Evolutionary conservation across 2,329 filamentous ascomycete genomes (phyloP).

Genomic region (Drechslerella dactyloides): DNA sequence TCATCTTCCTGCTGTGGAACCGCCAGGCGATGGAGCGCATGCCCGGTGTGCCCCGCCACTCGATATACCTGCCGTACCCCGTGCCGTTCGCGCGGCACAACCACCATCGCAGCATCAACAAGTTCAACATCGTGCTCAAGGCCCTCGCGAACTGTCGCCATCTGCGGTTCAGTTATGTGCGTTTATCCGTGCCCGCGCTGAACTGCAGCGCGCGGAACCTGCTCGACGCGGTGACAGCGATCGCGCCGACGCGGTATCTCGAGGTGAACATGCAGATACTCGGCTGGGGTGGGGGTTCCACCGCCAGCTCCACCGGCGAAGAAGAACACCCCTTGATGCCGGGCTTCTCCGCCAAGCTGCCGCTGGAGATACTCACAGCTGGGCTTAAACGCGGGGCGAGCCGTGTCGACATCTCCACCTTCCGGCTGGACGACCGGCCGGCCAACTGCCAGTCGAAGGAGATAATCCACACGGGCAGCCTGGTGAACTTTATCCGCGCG

Average conservation of each 20-base stretch:
- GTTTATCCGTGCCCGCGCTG: conserved; percentile 23
- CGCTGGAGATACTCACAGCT: conserved; percentile 19
- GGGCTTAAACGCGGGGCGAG: conserved; percentile 32
- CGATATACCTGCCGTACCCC: conserved; percentile 24
- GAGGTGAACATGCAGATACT: conserved; percentile 35
- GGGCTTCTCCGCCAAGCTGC: conserved; percentile 28
- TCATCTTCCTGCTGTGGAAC: conserved; percentile 35
- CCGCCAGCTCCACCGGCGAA: background rate
- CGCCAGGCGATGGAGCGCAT: conserved; percentile 31
- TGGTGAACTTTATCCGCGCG: conserved; percentile 40
- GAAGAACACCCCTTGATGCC: conserved; percentile 18
- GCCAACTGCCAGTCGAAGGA: conserved; percentile 14
- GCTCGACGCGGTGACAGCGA: conserved; percentile 22
- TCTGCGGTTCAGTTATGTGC: conserved; percentile 27
- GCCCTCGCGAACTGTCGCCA: conserved; percentile 27
- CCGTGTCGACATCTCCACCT: conserved; percentile 29
- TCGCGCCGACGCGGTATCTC: conserved; percentile 39
- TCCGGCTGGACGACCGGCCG: conserved; percentile 25
- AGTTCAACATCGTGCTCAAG: conserved; percentile 28
- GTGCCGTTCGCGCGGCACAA: conserved; percentile 18
- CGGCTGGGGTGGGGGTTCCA: conserved; percentile 30
- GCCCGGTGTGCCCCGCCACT: conserved; percentile 10
- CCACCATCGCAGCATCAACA: conserved; percentile 23
- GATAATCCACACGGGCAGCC: conserved; percentile 5
- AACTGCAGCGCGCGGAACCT: conserved; percentile 12